phyloP scores from a whole-genome alignment of 2,329 filamentous ascomycete species.

The Ophiostoma fasciatum region DNA sequence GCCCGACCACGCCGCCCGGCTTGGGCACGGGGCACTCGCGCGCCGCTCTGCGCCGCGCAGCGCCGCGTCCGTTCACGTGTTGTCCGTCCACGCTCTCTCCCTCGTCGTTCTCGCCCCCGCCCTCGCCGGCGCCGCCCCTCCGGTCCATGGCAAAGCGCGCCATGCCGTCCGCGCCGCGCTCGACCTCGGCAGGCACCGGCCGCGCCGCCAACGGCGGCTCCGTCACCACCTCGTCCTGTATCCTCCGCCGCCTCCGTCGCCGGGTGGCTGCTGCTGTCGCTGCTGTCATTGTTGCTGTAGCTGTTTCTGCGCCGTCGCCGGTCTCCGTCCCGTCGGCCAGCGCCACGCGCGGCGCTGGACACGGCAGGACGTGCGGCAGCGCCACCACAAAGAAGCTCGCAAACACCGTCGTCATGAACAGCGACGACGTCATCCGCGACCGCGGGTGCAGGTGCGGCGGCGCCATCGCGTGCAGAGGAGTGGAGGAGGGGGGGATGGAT shows the following conservation, averaged over 20 bases:
- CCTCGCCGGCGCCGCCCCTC: too few species aligned
- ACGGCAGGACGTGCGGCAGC: slow-evolving; percentile 79
- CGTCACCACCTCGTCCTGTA: neutral
- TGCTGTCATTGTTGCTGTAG: neutral
- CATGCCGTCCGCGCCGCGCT: slow-evolving; percentile 27
- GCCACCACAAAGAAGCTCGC: slow-evolving; percentile 87
- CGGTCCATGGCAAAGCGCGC: slow-evolving; percentile 32
- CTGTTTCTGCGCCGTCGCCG: slow-evolving; percentile 13
- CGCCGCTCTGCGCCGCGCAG: slow-evolving; percentile 26
- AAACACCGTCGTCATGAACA: slow-evolving; percentile 86
- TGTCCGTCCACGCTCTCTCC: slow-evolving; percentile 6
- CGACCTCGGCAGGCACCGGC: slow-evolving; percentile 20
- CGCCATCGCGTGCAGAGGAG: slow-evolving; percentile 41
- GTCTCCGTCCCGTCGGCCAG: slow-evolving; percentile 53
- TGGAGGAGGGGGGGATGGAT: neutral
- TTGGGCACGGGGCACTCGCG: slow-evolving; percentile 90
- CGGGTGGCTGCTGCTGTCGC: slow-evolving; percentile 14
- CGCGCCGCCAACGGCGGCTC: neutral
- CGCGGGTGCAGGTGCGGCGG: slow-evolving; percentile 84
- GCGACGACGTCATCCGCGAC: slow-evolving; percentile 81
- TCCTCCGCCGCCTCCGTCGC: slow-evolving; percentile 14
- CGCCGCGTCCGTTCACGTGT: slow-evolving; percentile 24
- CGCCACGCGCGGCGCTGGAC: slow-evolving; percentile 63
- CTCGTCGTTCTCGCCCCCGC: too few species aligned
- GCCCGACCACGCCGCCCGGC: slow-evolving; percentile 48